Conservation (phyloP, 1,284 basidiomycete species). For the Austroboletus niveus region DNA sequence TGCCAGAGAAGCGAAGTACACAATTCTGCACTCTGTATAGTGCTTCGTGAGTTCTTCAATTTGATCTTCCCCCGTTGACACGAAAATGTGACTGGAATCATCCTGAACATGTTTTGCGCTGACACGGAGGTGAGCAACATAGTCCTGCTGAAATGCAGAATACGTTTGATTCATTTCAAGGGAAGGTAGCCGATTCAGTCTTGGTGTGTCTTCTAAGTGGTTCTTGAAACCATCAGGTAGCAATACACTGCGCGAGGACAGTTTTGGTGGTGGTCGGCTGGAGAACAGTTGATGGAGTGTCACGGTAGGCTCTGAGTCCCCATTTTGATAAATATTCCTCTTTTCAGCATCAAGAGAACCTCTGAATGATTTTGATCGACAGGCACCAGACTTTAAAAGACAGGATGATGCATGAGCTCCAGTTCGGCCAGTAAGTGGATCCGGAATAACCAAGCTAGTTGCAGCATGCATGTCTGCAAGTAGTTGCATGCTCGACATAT, state of each 20-base stretch:
- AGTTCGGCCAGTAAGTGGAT: constrained; percentile 44
- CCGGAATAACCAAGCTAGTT: constrained; percentile 35
- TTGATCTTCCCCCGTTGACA: too few relatives aligned
- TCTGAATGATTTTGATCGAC: not conserved
- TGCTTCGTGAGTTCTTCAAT: not conserved
- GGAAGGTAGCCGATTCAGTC: not conserved
- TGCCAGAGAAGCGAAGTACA: not conserved
- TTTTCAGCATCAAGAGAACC: not conserved
- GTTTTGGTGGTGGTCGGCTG: not conserved
- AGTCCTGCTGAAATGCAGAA: not conserved
- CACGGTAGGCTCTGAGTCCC: too few relatives aligned
- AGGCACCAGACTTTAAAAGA: constrained; percentile 35
- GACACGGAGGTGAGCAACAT: not conserved
- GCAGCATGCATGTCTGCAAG: constrained; percentile 46
- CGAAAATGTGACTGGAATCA: not conserved
- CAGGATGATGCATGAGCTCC: constrained; percentile 48
- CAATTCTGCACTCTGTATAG: not conserved
- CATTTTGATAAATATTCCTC: too few relatives aligned
- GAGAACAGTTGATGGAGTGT: not conserved
- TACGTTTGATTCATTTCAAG: not conserved
- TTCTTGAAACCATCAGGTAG: not conserved
- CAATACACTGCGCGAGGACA: not conserved
- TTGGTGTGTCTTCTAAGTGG: not conserved
- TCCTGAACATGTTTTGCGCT: not conserved
- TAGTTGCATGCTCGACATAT: constrained; percentile 37